These are phyloP conservation scores for Malus orientalis DNA, from an alignment of 306 rosid genomes.

Conservation along the genomic window DNA sequence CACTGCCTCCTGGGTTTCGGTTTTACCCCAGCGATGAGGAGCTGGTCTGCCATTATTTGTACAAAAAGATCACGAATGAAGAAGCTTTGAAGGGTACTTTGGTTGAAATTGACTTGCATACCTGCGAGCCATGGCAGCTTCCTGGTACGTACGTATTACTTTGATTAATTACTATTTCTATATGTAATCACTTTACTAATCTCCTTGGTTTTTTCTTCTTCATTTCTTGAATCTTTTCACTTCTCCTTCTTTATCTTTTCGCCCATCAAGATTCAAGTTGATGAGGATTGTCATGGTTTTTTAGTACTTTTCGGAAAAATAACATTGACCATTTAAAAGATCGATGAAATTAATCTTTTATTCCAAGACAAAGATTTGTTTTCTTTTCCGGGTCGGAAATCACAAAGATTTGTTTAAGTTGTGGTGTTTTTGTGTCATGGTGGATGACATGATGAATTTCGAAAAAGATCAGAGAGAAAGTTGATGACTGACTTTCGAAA, in stretches of 20 bases:
- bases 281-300: neutral
- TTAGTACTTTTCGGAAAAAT: neutral
- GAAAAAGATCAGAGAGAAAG: neutral
- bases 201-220: neutral
- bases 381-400: neutral
- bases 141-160: conserved; percentile 48
- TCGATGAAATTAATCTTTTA: neutral
- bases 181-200: neutral
- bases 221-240: neutral
- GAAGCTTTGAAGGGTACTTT: conserved; percentile 73
- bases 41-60: conserved; percentile 84
- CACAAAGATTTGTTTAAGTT: neutral
- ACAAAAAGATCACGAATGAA: conserved; percentile 78
- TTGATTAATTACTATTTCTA: neutral
- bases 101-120: conserved; percentile 86
- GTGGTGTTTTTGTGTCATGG: neutral
- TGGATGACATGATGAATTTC: neutral
- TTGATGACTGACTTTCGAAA: neutral
- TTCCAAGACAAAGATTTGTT: neutral
- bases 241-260: neutral
- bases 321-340: neutral
- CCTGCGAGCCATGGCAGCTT: conserved; percentile 98
- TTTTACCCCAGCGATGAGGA: conserved; percentile 94
- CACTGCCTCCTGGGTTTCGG: conserved; percentile 96
- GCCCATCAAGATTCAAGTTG: neutral